Percentiles rank a stretch among this genome's conserved stretches.
Conservation (phyloP, 768 basidiomycete species). For the Rhizopogon sp. region DNA sequence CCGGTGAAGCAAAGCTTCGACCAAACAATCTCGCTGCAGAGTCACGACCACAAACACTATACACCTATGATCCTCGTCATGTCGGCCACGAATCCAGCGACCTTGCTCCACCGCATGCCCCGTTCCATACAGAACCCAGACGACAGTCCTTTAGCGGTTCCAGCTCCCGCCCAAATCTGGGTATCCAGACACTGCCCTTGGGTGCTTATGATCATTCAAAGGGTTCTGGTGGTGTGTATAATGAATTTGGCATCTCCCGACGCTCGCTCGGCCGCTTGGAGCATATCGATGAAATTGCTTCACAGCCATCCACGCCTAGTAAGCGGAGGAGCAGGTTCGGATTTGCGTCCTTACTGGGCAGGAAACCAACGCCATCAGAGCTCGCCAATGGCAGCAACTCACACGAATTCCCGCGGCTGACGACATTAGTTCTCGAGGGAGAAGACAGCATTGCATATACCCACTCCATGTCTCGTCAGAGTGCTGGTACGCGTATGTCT, state of each 20-base stretch:
- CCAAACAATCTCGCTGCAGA: constrained; percentile 32
- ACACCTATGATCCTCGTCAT: constrained; percentile 53
- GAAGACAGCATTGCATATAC: constrained; percentile 48
- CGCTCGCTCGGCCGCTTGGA: constrained; percentile 43
- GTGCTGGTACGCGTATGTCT: constrained; percentile 53
- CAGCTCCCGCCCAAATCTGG: constrained; percentile 50
- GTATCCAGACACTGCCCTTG: constrained; percentile 45
- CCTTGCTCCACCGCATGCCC: constrained; percentile 57
- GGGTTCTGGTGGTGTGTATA: constrained; percentile 42
- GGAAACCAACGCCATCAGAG: constrained; percentile 30
- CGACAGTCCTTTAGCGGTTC: constrained; percentile 77
- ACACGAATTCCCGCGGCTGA: constrained; percentile 47
- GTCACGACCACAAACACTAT: constrained; percentile 59
- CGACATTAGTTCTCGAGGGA: constrained; percentile 37
- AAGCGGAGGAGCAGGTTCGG: constrained; percentile 78
- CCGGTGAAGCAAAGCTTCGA: constrained; percentile 45
- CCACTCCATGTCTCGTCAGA: constrained; percentile 47
- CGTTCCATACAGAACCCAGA: constrained; percentile 58
- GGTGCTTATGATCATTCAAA: constrained; percentile 31
- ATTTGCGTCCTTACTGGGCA: constrained; percentile 62
- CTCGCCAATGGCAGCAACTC: constrained; percentile 29
- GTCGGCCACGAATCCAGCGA: constrained; percentile 39
- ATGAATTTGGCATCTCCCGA: constrained; percentile 70
- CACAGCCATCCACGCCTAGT: constrained; percentile 29
- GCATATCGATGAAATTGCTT: constrained; percentile 24